phyloP scores from a whole-genome alignment of 164 flowering plant genomes.

The Paratinospora sagittata region DNA sequence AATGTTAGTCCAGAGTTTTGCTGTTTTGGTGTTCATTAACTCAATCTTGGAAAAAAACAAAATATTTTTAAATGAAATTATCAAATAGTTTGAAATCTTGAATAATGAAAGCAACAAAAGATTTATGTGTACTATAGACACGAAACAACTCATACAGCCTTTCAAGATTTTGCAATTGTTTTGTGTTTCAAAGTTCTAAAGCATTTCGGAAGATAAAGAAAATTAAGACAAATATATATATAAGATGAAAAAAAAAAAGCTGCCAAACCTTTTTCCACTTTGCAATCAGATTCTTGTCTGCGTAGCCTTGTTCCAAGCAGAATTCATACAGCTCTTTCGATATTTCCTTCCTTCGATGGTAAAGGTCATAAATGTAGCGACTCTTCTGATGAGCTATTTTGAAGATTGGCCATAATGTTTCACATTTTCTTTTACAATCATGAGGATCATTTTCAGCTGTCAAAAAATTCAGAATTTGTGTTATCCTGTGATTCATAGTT shows the following conservation, averaged over 20 bases:
- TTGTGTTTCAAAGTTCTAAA: background rate
- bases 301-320: conserved; percentile 86
- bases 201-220: background rate
- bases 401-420: conserved; percentile 79
- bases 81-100: background rate
- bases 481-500: background rate
- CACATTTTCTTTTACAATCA: conserved; percentile 88
- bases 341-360: conserved; percentile 72
- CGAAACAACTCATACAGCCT: background rate
- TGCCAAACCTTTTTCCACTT: conserved; percentile 76
- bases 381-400: conserved; percentile 81
- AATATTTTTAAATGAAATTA: background rate
- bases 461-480: conserved; percentile 11
- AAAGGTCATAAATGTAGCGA: conserved; percentile 72
- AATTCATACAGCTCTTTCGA: conserved; percentile 73
- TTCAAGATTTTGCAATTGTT: background rate
- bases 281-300: conserved; percentile 66
- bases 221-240: background rate
- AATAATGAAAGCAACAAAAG: background rate
- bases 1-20: too few relatives aligned
- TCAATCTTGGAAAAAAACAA: background rate
- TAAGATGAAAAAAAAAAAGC: background rate
- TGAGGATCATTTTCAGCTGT: conserved; percentile 79
- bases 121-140: background rate
- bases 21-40: too few relatives aligned